A percentile compares a stretch with the other conserved stretches of the same genome.
Conservation (phyloP, 345 rosid species). For the Lumnitzera littorea region DNA sequence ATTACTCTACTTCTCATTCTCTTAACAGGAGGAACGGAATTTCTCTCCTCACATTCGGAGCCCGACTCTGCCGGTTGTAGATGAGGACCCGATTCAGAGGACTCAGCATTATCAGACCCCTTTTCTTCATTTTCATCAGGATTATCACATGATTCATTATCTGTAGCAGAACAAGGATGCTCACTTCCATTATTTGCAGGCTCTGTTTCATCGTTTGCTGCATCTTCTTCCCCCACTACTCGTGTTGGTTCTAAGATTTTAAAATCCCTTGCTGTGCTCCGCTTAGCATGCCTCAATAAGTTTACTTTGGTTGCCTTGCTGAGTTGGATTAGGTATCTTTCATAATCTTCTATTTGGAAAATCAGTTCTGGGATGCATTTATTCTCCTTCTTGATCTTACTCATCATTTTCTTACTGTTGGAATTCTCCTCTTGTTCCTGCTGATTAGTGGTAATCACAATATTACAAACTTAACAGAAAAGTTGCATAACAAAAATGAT, state of each 20-base stretch:
- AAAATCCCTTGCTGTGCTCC: conserved; percentile 79
- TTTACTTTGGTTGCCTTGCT: conserved; percentile 68
- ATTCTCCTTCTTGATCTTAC: conserved; percentile 85
- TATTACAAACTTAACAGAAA: conserved; percentile 6
- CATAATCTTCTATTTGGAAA: conserved; percentile 78
- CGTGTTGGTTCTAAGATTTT: conserved; percentile 44
- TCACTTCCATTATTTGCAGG: conserved; percentile 10
- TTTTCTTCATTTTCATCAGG: conserved; percentile 20
- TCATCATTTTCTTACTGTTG: conserved; percentile 43
- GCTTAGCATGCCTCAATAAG: conserved; percentile 73
- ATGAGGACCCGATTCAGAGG: too few species aligned
- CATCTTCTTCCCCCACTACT: conserved; percentile 20
- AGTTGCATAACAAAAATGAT: background rate
- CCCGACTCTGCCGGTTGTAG: too few species aligned
- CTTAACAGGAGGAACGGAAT: too few species aligned
- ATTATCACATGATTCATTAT: conserved; percentile 22
- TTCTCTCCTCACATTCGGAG: too few species aligned
- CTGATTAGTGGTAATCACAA: conserved; percentile 5
- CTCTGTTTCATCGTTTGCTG: conserved; percentile 5
- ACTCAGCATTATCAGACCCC: too few species aligned
- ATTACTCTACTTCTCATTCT: too few species aligned
- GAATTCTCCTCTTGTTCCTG: conserved; percentile 60
- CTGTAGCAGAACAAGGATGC: conserved; percentile 14
- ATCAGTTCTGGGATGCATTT: conserved; percentile 78
- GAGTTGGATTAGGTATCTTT: conserved; percentile 66